These are phyloP conservation scores for Sporisorium reilianum DNA, from an alignment of 1,284 basidiomycete species.

Conservation along the genomic window DNA sequence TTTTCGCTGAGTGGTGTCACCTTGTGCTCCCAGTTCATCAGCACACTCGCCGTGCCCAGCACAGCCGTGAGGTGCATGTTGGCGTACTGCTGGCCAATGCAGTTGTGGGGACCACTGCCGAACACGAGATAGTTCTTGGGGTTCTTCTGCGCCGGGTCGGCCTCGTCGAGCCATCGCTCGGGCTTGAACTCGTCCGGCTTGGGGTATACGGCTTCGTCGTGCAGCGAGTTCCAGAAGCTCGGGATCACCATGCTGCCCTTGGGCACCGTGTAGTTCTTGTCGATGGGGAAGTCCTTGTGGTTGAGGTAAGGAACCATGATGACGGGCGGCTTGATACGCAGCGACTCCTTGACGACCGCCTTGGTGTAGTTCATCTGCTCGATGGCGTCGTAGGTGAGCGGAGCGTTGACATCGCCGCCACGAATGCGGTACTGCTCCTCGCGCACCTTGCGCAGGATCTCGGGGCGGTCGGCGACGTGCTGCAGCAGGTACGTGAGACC, in stretches of 20 bases:
- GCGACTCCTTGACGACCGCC: conserved; percentile 90
- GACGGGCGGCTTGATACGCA: conserved; percentile 85
- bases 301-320: conserved; percentile 89
- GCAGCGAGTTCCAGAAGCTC: conserved; percentile 89
- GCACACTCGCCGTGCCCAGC: conserved; percentile 83
- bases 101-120: conserved; percentile 83
- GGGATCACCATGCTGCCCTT: conserved; percentile 94
- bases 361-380: conserved; percentile 93
- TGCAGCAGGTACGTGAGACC: conserved; percentile 91
- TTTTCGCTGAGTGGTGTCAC: conserved; percentile 82
- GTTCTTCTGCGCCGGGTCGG: conserved; percentile 85
- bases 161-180: conserved; percentile 92
- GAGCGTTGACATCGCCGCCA: conserved; percentile 80
- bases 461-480: conserved; percentile 91
- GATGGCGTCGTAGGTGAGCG: conserved; percentile 88
- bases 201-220: conserved; percentile 89
- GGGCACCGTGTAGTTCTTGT: conserved; percentile 89
- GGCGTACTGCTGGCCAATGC: conserved; percentile 93
- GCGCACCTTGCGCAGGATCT: conserved; percentile 86
- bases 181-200: conserved; percentile 86
- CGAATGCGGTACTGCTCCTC: conserved; percentile 90
- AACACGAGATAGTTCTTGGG: conserved; percentile 97
- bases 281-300: conserved; percentile 89
- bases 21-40: conserved; percentile 90
- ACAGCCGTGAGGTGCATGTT: conserved; percentile 89